Conservation (phyloP, 768 basidiomycete genomes). For the Clavaria fumosa region DNA sequence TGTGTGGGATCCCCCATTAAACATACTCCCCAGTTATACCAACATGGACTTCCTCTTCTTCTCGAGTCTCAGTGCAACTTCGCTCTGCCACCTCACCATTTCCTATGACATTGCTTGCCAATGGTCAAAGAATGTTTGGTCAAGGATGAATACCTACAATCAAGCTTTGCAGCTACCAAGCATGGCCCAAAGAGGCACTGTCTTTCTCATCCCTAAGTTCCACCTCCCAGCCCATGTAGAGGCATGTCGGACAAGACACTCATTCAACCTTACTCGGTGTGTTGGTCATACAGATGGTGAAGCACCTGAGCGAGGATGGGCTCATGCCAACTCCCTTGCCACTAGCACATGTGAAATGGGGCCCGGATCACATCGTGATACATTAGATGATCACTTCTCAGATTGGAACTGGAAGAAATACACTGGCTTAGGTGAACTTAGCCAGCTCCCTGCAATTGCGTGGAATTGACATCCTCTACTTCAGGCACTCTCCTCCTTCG, state of each 20-base stretch:
- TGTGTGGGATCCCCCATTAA: neutral
- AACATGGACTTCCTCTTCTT: conserved; percentile 6
- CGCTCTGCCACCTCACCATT: neutral
- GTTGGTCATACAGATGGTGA: conserved; percentile 17
- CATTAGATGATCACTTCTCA: conserved; percentile 14
- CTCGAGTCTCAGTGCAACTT: neutral
- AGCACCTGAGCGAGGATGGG: conserved; percentile 19
- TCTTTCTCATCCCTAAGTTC: conserved; percentile 18
- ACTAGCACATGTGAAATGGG: conserved; percentile 17
- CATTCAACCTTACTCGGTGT: conserved; percentile 13
- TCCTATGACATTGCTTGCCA: conserved; percentile 17
- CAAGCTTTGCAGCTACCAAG: conserved; percentile 1
- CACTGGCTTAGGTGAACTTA: conserved; percentile 10
- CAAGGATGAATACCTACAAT: conserved; percentile 2
- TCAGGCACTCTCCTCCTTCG: neutral
- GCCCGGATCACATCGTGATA: conserved; percentile 13
- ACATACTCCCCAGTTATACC: neutral
- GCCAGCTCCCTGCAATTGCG: too few species aligned
- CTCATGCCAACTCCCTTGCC: conserved; percentile 12
- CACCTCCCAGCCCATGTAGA: conserved; percentile 15
- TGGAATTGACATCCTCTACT: neutral
- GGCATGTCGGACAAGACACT: conserved; percentile 13
- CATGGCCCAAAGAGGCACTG: neutral
- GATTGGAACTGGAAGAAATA: conserved; percentile 17
- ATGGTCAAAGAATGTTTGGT: conserved; percentile 11